Percentiles rank a stretch among this genome's conserved stretches.
Conservation (phyloP, 345 rosid species). For the Corymbia maculata region DNA sequence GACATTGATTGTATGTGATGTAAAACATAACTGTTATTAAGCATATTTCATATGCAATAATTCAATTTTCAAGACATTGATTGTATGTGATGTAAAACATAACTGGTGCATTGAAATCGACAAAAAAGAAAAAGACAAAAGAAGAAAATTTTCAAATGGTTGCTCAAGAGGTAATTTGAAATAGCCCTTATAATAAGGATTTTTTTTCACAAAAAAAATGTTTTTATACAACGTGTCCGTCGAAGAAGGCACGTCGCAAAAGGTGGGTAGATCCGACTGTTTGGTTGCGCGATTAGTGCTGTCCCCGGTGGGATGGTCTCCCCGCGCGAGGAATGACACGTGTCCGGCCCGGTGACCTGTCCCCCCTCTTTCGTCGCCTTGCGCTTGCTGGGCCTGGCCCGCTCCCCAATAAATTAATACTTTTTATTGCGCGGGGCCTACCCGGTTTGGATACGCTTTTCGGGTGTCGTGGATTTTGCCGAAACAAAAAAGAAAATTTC, state of each 20-base stretch:
- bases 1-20: not conserved
- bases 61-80: not conserved
- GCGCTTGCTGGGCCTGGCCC: not conserved
- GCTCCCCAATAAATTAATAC: not conserved
- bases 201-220: not conserved
- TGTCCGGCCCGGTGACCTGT: not conserved
- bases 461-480: not conserved
- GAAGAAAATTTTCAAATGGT: no score
- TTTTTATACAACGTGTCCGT: not conserved
- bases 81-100: no score
- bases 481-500: not conserved
- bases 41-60: not conserved
- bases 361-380: not conserved
- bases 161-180: no score
- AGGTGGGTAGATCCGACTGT: fast-evolving
- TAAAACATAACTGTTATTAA: not conserved
- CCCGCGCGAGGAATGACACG: not conserved
- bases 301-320: not conserved
- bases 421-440: not conserved
- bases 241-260: no score
- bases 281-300: not conserved
- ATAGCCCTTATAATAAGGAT: no score
- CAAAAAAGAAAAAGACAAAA: not conserved
- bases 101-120: not conserved
- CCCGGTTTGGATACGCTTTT: not conserved